phyloP scores from a whole-genome alignment of 2,329 filamentous ascomycete genomes.

The Colletotrichum melonis region DNA sequence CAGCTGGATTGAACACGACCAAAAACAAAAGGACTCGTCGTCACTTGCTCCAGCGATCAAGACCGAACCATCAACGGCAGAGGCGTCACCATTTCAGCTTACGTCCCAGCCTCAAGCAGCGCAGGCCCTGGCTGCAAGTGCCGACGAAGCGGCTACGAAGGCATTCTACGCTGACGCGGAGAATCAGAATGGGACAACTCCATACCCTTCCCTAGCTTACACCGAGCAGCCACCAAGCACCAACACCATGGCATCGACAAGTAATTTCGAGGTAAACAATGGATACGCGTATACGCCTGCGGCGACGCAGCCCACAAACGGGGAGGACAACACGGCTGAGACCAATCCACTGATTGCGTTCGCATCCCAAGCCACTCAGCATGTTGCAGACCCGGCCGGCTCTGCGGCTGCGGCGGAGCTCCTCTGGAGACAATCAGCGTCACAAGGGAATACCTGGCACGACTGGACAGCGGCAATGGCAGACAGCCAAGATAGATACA shows the following conservation, averaged over 20 bases:
- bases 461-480: conserved; percentile 66
- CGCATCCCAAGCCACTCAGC: conserved; percentile 51
- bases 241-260: conserved; percentile 35
- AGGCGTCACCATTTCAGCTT: conserved; percentile 16
- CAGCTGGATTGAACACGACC: conserved; percentile 61
- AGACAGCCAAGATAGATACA: conserved; percentile 61
- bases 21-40: conserved; percentile 41
- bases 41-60: conserved; percentile 20
- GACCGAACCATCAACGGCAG: conserved; percentile 13
- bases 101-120: conserved; percentile 18
- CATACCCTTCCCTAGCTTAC: conserved; percentile 47
- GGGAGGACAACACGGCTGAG: conserved; percentile 41
- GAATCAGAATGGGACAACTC: conserved; percentile 40
- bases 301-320: conserved; percentile 18
- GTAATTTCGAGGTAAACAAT: conserved; percentile 23
- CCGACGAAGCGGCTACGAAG: conserved; percentile 40
- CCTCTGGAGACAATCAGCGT: conserved; percentile 44
- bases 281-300: conserved; percentile 26
- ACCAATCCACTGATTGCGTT: conserved; percentile 53
- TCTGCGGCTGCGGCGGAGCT: conserved; percentile 42
- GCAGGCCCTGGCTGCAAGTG: conserved; percentile 7
- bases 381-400: conserved; percentile 40
- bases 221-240: conserved; percentile 40
- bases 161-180: conserved; percentile 43
- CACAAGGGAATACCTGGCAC: conserved; percentile 60